Base-by-base conservation (phyloP, 148 eudicot species). In the Selenicereus undatus region DNA sequence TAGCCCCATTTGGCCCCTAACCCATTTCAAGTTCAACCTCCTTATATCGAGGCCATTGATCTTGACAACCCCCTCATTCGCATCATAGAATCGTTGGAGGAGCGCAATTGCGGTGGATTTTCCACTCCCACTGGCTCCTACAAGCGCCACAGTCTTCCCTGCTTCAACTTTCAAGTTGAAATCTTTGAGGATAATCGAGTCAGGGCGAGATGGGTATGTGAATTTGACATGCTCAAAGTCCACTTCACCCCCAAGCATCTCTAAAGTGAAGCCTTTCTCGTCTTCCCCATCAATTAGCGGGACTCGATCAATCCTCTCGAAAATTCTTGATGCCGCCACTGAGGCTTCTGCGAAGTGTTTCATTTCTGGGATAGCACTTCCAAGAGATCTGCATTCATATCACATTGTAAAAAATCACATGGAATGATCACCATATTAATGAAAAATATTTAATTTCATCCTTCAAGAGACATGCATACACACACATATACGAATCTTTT, bases 91-190 rank as follows among this genome's bases (percentile, higher is more conserved):
- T 22, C 98, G 68, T 74, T 95, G 99, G 21, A 93, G 82, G 81
- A 95, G 83, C 3, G 99, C 92, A 8, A 95, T 86, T 1, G 93
- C 93, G 11, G 99, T 95, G 14, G 99, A 95, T 73, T 95, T 95
- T 0, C 99, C 99, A 83, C 98, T 91, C 51, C 99, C 99, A 82
- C 99, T 95, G 21, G 95, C 91, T 7, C 99, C 98, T 36, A 95
- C 94, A 17, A 95, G 93, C 22, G 97, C 99, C 22, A 95, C 88
- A 0, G 97, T 93, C 65, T 86, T 86, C 21, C 98, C 98, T 36
- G 98, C 93, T 74, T 87, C 91, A 17, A 92, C 81, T 56, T 78
- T 92, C 36, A 95, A 90, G 76, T 74, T 82, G 77, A 95, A 93
- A 32, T 93, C 91, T 60, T 84, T 86, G 78, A 95, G 97, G 72